Percentiles rank a stretch among this genome's conserved stretches.
Evolutionary conservation across 352 stramenopile species (phyloP).

Genomic region (Aphanomyces astaci): DNA sequence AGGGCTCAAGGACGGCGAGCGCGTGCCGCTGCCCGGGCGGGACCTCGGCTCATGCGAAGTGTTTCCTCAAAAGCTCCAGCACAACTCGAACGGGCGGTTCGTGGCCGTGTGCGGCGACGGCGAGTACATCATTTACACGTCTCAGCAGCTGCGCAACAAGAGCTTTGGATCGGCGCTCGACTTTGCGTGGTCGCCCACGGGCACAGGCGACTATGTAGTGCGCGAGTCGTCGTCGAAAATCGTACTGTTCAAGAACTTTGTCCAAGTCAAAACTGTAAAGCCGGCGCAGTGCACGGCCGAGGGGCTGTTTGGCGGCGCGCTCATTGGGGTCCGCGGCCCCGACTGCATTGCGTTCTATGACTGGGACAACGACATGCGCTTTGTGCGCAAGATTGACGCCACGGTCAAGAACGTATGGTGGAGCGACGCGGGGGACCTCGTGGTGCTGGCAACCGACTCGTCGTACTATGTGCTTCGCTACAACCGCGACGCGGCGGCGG

Average conservation of each 20-base stretch:
- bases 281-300: conserved; percentile 92
- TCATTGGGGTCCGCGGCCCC: conserved; percentile 93
- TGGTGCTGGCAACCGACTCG: conserved; percentile 92
- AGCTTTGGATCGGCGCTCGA: conserved; percentile 96
- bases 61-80: conserved; percentile 95
- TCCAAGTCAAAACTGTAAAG: conserved; percentile 92
- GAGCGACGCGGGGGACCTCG: conserved; percentile 93
- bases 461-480: conserved; percentile 95
- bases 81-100: conserved; percentile 99
- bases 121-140: conserved; percentile 99
- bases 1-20: conserved; percentile 82
- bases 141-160: conserved; percentile 92
- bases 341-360: conserved; percentile 98
- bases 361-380: conserved; percentile 93
- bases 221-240: conserved; percentile 93
- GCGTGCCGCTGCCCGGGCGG: conserved; percentile 65
- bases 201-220: conserved; percentile 98
- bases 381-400: conserved; percentile 98
- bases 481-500: conserved; percentile 85
- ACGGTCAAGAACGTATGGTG: conserved; percentile 96
- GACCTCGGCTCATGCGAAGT: conserved; percentile 97
- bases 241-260: conserved; percentile 99
- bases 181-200: conserved; percentile 96
- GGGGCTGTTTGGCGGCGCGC: conserved; percentile 91
- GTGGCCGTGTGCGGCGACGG: conserved; percentile 97